phyloP scores from a whole-genome alignment of 495 filamentous ascomycete species.

The Neurospora sp. region DNA sequence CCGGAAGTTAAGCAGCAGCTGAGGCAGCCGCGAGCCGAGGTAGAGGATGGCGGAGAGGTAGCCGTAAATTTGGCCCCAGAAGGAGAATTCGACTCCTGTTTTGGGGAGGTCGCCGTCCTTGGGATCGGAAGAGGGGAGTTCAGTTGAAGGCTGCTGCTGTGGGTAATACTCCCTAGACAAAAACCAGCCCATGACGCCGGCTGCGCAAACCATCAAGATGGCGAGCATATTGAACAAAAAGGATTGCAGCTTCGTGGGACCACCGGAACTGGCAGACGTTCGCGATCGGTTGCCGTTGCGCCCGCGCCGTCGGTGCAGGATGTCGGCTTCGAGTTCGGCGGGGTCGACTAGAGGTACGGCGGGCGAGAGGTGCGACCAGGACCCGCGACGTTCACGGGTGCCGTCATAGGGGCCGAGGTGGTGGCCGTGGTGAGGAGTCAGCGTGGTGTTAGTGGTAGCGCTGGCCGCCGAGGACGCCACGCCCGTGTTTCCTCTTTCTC shows the following conservation, averaged over 20 bases:
- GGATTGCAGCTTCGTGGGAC: slow-evolving; percentile 43
- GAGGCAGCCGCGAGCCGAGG: slow-evolving; percentile 77
- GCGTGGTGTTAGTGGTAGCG: neutral
- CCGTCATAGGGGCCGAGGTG: neutral
- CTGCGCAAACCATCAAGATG: slow-evolving; percentile 66
- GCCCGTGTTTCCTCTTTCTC: neutral
- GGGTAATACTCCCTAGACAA: slow-evolving; percentile 39
- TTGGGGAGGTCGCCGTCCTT: slow-evolving; percentile 1
- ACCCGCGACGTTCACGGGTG: slow-evolving; percentile 35
- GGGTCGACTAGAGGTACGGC: slow-evolving; percentile 57
- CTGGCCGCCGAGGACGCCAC: neutral
- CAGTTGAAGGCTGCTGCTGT: neutral
- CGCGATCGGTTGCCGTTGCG: neutral
- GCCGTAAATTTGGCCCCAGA: slow-evolving; percentile 75
- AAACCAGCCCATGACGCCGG: slow-evolving; percentile 81
- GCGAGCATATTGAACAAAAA: slow-evolving; percentile 60
- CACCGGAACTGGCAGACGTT: slow-evolving; percentile 13
- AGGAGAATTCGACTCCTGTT: slow-evolving; percentile 19
- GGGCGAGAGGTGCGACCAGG: slow-evolving; percentile 60
- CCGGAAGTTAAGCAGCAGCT: slow-evolving; percentile 80
- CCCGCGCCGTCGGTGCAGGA: neutral
- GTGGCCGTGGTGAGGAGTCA: neutral
- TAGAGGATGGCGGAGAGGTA: slow-evolving; percentile 82
- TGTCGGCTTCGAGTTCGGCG: slow-evolving; percentile 1
- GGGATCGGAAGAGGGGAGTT: neutral